Percentiles rank a stretch among this genome's conserved stretches.
phyloP scores from a whole-genome alignment of 2,329 filamentous ascomycete genomes.

The Pseudocercospora eumusae region DNA sequence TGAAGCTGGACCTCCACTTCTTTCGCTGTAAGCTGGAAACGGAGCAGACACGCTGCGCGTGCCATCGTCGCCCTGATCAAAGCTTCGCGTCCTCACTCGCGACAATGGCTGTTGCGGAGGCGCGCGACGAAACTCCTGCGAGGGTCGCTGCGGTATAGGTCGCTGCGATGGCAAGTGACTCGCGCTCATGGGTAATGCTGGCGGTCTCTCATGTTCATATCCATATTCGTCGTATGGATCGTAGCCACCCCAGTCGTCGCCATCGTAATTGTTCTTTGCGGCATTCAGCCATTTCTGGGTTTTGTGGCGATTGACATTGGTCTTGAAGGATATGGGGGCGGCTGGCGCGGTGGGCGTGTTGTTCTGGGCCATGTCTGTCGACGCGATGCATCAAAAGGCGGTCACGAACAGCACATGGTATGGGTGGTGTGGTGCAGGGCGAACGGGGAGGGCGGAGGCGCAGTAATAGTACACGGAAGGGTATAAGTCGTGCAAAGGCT shows the following conservation, averaged over 20 bases:
- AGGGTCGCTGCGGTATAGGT: conserved; percentile 1
- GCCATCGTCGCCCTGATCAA: conserved; percentile 57
- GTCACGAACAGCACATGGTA: conserved; percentile 13
- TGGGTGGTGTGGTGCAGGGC: conserved; percentile 5
- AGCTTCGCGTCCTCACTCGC: conserved; percentile 46
- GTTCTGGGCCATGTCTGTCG: conserved; percentile 27
- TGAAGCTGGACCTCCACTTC: conserved; percentile 17
- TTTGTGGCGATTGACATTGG: conserved; percentile 84
- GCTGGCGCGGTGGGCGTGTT: conserved; percentile 19
- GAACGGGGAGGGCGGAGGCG: conserved; percentile 8
- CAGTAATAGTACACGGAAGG: conserved; percentile 7
- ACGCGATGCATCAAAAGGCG: neutral
- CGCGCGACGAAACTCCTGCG: neutral
- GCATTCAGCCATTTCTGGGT: conserved; percentile 96
- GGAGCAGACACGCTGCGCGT: conserved; percentile 24
- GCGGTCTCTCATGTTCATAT: conserved; percentile 49
- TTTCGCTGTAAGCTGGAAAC: conserved; percentile 24
- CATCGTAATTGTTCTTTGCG: conserved; percentile 81
- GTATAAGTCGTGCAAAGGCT: neutral
- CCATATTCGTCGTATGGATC: conserved; percentile 60
- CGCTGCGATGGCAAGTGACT: conserved; percentile 21
- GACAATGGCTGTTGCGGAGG: conserved; percentile 39
- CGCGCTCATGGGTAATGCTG: conserved; percentile 35
- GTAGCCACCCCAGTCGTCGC: conserved; percentile 84
- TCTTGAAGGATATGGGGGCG: conserved; percentile 63